Conservation (phyloP, 2,329 filamentous ascomycete species). For the Neopestalotiopsis sp. region DNA sequence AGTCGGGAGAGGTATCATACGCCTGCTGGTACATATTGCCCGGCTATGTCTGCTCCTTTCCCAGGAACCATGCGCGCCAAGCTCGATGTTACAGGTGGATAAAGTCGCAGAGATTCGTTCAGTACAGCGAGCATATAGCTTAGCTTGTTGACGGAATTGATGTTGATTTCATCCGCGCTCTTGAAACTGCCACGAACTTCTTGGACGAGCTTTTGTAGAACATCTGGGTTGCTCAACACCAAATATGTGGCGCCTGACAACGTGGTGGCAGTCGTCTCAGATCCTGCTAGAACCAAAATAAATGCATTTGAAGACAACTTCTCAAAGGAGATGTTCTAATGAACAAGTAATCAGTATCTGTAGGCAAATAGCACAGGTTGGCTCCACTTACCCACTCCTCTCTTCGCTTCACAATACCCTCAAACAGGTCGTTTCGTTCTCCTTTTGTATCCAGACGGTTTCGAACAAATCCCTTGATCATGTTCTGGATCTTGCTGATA, state of each 20-base stretch:
- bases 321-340: constrained; percentile 33
- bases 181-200: constrained; percentile 47
- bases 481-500: constrained; percentile 22
- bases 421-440: constrained; percentile 36
- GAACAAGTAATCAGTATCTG: not conserved
- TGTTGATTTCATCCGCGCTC: constrained; percentile 43
- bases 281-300: constrained; percentile 35
- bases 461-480: constrained; percentile 30
- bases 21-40: constrained; percentile 31
- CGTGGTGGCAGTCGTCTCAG: constrained; percentile 37
- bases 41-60: constrained; percentile 31
- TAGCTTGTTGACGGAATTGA: constrained; percentile 39
- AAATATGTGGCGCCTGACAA: constrained; percentile 36
- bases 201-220: constrained; percentile 37
- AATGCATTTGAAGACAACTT: constrained; percentile 34
- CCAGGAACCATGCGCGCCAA: constrained; percentile 30
- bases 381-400: constrained; percentile 32
- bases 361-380: not conserved
- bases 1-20: constrained; percentile 26
- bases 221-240: constrained; percentile 36
- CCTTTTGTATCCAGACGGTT: constrained; percentile 30
- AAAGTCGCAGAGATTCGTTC: constrained; percentile 49
- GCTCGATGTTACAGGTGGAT: constrained; percentile 39
- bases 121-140: constrained; percentile 48
- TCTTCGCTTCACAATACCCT: constrained; percentile 36